These are phyloP conservation scores for Phialocephala subalpina DNA, from an alignment of 2,329 filamentous ascomycete species.

Conservation along the genomic window DNA sequence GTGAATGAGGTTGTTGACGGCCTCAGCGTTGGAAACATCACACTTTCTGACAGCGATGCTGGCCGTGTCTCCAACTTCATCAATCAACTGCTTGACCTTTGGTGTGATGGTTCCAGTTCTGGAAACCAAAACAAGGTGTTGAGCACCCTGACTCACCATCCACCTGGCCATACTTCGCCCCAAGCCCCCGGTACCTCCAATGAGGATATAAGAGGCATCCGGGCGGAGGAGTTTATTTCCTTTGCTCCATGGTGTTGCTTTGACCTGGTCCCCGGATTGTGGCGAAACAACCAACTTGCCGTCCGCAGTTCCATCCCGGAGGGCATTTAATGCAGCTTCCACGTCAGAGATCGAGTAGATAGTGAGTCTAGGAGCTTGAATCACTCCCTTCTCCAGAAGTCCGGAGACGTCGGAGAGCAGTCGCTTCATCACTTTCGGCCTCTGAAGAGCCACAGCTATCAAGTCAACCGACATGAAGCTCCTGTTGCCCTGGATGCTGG, in stretches of 20 bases:
- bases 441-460: slow-evolving; percentile 50
- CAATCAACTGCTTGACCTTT: slow-evolving; percentile 39
- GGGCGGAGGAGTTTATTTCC: slow-evolving; percentile 30
- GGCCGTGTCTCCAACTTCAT: slow-evolving; percentile 46
- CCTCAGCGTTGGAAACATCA: slow-evolving; percentile 54
- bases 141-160: slow-evolving; percentile 43
- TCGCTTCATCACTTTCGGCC: slow-evolving; percentile 50
- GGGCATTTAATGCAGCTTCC: slow-evolving; percentile 36
- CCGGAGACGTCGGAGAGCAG: slow-evolving; percentile 49
- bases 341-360: slow-evolving; percentile 46
- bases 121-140: slow-evolving; percentile 44
- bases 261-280: slow-evolving; percentile 51
- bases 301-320: slow-evolving; percentile 30
- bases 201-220: slow-evolving; percentile 43
- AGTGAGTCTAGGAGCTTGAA: slow-evolving; percentile 49
- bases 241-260: slow-evolving; percentile 38
- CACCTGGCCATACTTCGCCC: slow-evolving; percentile 43
- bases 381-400: slow-evolving; percentile 45
- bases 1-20: slow-evolving; percentile 49
- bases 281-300: slow-evolving; percentile 48
- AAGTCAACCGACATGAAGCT: slow-evolving; percentile 54
- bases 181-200: slow-evolving; percentile 45
- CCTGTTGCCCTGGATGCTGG: slow-evolving; percentile 43
- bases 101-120: slow-evolving; percentile 37
- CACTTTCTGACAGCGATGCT: slow-evolving; percentile 56